Evolutionary conservation across 2,329 filamentous ascomycete species (phyloP), one percentile per base, ranked within the genome.

Genomic region (Colletotrichum abscissum): DNA sequence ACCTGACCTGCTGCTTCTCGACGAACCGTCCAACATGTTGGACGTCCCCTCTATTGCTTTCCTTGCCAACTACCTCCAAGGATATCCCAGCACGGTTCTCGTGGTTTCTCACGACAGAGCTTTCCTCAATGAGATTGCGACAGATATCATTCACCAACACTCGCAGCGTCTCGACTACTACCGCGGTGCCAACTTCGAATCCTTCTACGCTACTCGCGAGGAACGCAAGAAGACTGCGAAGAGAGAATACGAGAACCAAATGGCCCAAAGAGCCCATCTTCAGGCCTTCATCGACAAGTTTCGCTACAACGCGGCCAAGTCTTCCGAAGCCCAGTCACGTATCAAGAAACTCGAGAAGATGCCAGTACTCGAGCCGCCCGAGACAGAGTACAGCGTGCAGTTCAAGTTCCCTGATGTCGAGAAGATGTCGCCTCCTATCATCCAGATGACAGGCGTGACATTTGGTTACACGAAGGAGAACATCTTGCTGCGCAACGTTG

Each of bases 11-110:
- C 86, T 99, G 73, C 89, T 99, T 82, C 95, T 99, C 78, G 97
- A 99, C 87, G 97, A 99, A 91, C 97, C 97, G 86, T 98, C 96
- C 69, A 98, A 98, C 92, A 98, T 98, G 96, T 95, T 99, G 94
- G 97, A 98, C 85, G 97, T 99, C 71, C 97, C 97, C n/a, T 98
- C 97, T 28, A 98, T 99, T 81, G 97, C 97, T 69, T 99, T 98
- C 90, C 90, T 99, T 82, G 94, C 96, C 60, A 96, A 95, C 80
- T 99, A 99, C 81, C 92, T 99, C 9, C 95, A 98, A 83, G 88
- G 88, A 62, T 99, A 99, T 81, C 96, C 96, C 52, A 98, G 95
- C 84, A 98, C 97, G 2, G 92, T 99, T 33, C 88, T 99, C 16
- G 96, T 99, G 67, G 97, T 99, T 76, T 98, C 95, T 83, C 97